Percentiles rank a stretch among this genome's conserved stretches.
phyloP scores from a whole-genome alignment of 805 yeast genomes.

The Metschnikowia baotianmanensis region DNA sequence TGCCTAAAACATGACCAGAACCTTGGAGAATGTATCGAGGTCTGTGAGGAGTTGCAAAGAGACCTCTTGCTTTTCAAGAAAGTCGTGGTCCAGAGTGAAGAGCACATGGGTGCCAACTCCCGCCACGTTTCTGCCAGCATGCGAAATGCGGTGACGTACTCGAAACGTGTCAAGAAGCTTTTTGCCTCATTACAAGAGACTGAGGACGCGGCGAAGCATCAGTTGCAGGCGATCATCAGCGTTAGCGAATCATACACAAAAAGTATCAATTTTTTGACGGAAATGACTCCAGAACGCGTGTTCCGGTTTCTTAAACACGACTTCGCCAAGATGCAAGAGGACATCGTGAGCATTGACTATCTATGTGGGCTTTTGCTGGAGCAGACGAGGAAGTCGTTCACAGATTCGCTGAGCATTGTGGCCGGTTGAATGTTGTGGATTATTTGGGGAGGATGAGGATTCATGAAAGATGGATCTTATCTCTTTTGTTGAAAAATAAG shows the following conservation, averaged over 20 bases:
- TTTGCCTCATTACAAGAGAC: constrained; percentile 2
- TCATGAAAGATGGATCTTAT: no score
- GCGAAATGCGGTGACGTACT: neutral
- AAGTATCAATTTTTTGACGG: constrained; percentile 7
- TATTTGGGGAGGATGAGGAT: no score
- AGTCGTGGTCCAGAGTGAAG: constrained; percentile 1
- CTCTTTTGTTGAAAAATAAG: no score
- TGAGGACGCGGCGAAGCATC: neutral
- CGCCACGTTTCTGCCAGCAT: neutral
- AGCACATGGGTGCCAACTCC: constrained; percentile 1
- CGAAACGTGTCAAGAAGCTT: neutral
- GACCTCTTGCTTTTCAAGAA: constrained; percentile 4
- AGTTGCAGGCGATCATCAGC: neutral
- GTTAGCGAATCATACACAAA: constrained; percentile 4
- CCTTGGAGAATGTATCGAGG: constrained; percentile 1
- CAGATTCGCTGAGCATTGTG: neutral
- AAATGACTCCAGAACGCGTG: constrained; percentile 9
- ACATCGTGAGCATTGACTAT: constrained; percentile 1
- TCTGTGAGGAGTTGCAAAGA: constrained; percentile 3
- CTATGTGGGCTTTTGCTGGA: constrained; percentile 8
- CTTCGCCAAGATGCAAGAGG: constrained; percentile 8
- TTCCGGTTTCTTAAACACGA: constrained; percentile 9
- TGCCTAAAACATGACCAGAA: neutral
- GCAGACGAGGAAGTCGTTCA: constrained; percentile 1
- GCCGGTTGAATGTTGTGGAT: no score